Evolutionary conservation across 495 filamentous ascomycete genomes (phyloP).

Genomic region (Friedmanniomyces endolithicus): DNA sequence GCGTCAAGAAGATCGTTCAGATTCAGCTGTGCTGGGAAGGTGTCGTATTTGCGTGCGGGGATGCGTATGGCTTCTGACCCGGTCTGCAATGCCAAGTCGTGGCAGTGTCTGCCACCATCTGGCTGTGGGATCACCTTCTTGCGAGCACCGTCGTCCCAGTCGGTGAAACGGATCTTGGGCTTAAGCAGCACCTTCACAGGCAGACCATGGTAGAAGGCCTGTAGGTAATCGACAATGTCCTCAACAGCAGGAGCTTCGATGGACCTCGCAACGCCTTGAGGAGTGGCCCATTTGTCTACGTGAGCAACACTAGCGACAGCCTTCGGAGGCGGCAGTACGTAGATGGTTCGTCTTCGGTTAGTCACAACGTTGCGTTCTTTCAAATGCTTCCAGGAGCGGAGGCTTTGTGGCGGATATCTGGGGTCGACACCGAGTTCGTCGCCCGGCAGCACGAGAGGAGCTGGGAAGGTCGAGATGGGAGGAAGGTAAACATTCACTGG

Average conservation of each 20-base stretch:
- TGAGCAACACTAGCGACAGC: constrained; percentile 27
- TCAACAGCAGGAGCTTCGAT: constrained; percentile 19
- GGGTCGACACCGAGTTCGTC: constrained; percentile 48
- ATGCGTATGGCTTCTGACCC: constrained; percentile 37
- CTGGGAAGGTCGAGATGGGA: constrained; percentile 37
- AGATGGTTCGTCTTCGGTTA: constrained; percentile 37
- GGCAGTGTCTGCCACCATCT: neutral
- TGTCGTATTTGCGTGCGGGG: constrained; percentile 40
- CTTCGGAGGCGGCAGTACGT: constrained; percentile 38
- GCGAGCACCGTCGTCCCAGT: constrained; percentile 31
- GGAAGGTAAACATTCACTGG: neutral
- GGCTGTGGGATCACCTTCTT: neutral
- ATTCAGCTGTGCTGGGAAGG: constrained; percentile 45
- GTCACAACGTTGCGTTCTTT: constrained; percentile 44
- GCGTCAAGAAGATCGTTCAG: constrained; percentile 53
- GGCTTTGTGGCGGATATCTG: constrained; percentile 43
- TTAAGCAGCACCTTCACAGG: constrained; percentile 36
- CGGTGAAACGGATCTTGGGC: constrained; percentile 30
- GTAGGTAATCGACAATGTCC: constrained; percentile 41
- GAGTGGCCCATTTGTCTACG: constrained; percentile 33
- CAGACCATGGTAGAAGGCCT: constrained; percentile 50
- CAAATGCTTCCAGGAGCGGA: constrained; percentile 42
- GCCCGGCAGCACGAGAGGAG: constrained; percentile 46
- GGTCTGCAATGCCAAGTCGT: constrained; percentile 35
- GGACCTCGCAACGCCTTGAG: neutral